Conservation (phyloP, 2,329 filamentous ascomycete species). For the Trichoderma sp. region DNA sequence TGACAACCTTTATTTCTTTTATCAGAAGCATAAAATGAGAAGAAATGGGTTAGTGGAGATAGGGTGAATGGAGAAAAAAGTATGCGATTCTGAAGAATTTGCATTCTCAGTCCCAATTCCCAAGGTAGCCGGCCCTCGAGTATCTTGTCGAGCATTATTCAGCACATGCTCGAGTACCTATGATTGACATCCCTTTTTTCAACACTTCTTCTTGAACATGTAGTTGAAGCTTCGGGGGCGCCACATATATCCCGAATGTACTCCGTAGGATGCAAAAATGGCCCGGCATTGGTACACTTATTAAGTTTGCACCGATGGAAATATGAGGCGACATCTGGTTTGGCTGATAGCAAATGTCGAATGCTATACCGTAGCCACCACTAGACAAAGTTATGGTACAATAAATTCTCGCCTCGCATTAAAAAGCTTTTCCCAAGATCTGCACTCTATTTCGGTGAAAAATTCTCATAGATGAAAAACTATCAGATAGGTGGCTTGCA, state of each 20-base stretch:
- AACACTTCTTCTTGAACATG: rapidly evolving
- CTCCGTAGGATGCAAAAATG: background rate
- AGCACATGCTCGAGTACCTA: background rate
- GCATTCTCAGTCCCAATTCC: background rate
- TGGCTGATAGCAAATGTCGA: background rate
- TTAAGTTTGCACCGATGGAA: background rate
- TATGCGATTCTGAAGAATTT: background rate
- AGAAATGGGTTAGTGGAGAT: background rate
- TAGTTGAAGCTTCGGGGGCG: background rate
- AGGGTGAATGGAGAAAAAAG: background rate
- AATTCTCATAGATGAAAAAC: background rate
- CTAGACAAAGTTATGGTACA: background rate
- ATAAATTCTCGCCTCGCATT: background rate
- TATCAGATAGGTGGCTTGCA: background rate
- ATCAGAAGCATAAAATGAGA: background rate
- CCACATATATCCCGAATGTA: background rate
- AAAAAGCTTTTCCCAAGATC: background rate
- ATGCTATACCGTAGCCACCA: background rate
- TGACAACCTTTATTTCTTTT: background rate
- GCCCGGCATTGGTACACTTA: background rate
- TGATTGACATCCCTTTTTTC: background rate
- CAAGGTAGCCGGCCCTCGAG: background rate
- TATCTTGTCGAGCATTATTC: background rate
- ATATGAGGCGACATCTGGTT: background rate
- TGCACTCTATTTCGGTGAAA: background rate